Evolutionary conservation across 441 rosid species (phyloP).

Genomic region (Pelargonium myrrhifolium): DNA sequence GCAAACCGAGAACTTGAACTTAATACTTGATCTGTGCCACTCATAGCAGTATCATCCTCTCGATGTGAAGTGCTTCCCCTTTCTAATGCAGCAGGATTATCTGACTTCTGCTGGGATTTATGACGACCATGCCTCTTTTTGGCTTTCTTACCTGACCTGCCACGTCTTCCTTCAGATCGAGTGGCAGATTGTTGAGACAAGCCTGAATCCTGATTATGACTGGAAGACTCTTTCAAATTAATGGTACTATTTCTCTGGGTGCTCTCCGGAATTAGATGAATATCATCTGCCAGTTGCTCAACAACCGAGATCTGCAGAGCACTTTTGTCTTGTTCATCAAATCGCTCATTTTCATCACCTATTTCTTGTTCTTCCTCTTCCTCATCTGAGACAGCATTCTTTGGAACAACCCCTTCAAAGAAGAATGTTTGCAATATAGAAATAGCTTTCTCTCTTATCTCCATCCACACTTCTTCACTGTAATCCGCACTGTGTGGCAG

Average conservation of each 20-base stretch:
- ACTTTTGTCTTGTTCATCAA: slow-evolving; percentile 34
- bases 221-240: slow-evolving; percentile 43
- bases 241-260: slow-evolving; percentile 34
- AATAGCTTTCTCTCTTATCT: slow-evolving; percentile 85
- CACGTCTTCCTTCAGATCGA: slow-evolving; percentile 57
- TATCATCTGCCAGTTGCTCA: slow-evolving; percentile 41
- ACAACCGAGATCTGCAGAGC: slow-evolving; percentile 39
- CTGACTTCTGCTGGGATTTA: slow-evolving; percentile 49
- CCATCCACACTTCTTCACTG: slow-evolving; percentile 99
- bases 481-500: slow-evolving; percentile 98
- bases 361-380: slow-evolving; percentile 64
- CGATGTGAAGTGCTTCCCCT: slow-evolving; percentile 64
- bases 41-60: slow-evolving; percentile 77
- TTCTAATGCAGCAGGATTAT: slow-evolving; percentile 48
- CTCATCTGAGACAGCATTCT: slow-evolving; percentile 65
- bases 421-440: slow-evolving; percentile 76
- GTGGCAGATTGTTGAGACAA: slow-evolving; percentile 36
- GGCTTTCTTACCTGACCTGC: slow-evolving; percentile 87
- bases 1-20: slow-evolving; percentile 78
- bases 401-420: slow-evolving; percentile 65
- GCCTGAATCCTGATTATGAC: slow-evolving; percentile 45
- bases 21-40: slow-evolving; percentile 73
- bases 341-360: slow-evolving; percentile 37
- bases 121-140: slow-evolving; percentile 86
- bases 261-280: slow-evolving; percentile 44